Percentiles rank a stretch among this genome's conserved stretches.
Evolutionary conservation across 768 basidiomycete species (phyloP).

Genomic region (Mycena olivaceomarginata): DNA sequence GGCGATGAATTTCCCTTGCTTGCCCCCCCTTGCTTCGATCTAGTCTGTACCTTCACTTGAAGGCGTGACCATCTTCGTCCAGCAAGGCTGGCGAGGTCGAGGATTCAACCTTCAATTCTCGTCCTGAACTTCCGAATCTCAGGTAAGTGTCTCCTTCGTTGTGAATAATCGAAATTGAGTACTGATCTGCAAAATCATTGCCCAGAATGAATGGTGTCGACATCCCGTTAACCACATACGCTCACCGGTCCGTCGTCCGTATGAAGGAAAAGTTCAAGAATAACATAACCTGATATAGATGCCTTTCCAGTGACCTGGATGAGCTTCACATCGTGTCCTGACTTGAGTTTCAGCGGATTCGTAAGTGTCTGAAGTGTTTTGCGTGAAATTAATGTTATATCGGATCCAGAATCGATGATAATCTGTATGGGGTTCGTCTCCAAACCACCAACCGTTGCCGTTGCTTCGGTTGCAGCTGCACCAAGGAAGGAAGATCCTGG

Average conservation of each 20-base stretch:
- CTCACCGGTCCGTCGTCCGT: too few relatives aligned
- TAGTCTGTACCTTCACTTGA: neutral
- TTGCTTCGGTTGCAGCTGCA: neutral
- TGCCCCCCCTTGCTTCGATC: neutral
- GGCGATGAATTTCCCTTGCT: too few relatives aligned
- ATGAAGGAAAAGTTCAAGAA: too few relatives aligned
- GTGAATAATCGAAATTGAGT: slow-evolving; percentile 52
- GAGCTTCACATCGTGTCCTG: slow-evolving; percentile 41
- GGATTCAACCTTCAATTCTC: neutral
- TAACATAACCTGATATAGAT: slow-evolving; percentile 52
- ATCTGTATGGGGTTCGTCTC: neutral
- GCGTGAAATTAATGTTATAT: slow-evolving; percentile 54
- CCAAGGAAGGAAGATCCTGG: slow-evolving; percentile 4
- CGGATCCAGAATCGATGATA: slow-evolving; percentile 40
- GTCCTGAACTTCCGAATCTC: slow-evolving; percentile 8
- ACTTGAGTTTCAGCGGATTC: neutral
- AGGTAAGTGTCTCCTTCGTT: slow-evolving; percentile 29
- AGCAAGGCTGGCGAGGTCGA: neutral
- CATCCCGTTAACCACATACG: slow-evolving; percentile 55
- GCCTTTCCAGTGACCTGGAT: slow-evolving; percentile 26
- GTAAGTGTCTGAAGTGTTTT: neutral
- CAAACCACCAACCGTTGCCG: neutral
- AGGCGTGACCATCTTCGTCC: slow-evolving; percentile 21
- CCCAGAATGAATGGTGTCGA: slow-evolving; percentile 54
- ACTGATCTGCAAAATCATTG: slow-evolving; percentile 57